Conservation (phyloP, 2,329 filamentous ascomycete genomes). For the Colletotrichum euphorbiae region DNA sequence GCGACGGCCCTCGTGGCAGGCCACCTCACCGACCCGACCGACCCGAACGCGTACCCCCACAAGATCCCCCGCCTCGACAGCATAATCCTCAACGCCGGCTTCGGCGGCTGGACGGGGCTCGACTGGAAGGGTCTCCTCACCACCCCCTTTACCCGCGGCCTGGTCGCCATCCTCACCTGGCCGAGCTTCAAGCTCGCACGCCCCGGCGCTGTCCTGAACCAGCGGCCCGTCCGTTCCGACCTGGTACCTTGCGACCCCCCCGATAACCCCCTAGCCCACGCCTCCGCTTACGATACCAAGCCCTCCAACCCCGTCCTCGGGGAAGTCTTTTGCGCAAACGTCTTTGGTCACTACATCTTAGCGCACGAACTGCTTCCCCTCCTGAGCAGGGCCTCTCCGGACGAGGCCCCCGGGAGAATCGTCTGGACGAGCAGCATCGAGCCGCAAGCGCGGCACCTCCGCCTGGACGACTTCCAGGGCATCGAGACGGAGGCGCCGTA, state of each 20-base stretch:
- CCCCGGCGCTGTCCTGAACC: constrained; percentile 57
- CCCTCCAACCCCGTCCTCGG: constrained; percentile 72
- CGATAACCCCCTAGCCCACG: constrained; percentile 23
- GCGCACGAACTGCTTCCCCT: constrained; percentile 83
- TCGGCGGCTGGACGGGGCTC: constrained; percentile 87
- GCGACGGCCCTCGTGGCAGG: constrained; percentile 60
- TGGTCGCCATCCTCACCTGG: constrained; percentile 78
- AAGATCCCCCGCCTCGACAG: constrained; percentile 79
- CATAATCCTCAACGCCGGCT: constrained; percentile 87
- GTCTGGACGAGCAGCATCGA: constrained; percentile 92
- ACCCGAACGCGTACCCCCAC: constrained; percentile 47
- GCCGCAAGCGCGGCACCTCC: constrained; percentile 65
- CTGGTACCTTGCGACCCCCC: constrained; percentile 34
- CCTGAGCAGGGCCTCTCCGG: constrained; percentile 63
- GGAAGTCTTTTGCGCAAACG: constrained; percentile 88
- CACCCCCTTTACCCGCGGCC: constrained; percentile 67
- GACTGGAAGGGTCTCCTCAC: constrained; percentile 72
- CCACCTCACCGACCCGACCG: constrained; percentile 58
- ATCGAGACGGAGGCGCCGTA: constrained; percentile 74
- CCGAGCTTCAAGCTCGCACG: constrained; percentile 79
- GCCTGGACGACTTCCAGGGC: constrained; percentile 80
- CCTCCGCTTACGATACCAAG: constrained; percentile 51
- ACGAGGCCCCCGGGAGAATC: constrained; percentile 70
- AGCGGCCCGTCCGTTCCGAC: constrained; percentile 46
- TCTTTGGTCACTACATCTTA: constrained; percentile 95